Percentiles rank a stretch among this genome's conserved stretches.
phyloP scores from a whole-genome alignment of 2,329 filamentous ascomycete genomes.

The Geoglossum cookeanum region DNA sequence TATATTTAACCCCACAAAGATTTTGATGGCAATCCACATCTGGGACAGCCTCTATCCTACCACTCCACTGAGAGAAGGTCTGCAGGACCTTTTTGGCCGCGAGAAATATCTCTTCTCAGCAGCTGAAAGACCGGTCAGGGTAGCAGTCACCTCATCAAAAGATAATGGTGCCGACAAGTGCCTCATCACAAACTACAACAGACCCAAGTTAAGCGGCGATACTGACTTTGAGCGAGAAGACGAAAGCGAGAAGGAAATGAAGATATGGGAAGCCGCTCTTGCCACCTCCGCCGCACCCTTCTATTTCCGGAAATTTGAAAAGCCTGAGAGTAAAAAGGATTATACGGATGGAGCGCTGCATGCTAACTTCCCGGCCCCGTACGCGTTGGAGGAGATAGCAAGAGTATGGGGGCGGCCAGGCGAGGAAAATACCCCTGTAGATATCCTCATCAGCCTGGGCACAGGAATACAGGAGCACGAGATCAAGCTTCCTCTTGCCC shows the following conservation, averaged over 20 bases:
- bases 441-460: neutral
- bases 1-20: neutral
- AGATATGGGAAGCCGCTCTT: conserved; percentile 12
- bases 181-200: neutral
- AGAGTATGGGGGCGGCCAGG: no score
- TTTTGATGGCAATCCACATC: neutral
- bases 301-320: conserved; percentile 10
- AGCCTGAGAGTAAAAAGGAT: conserved; percentile 4
- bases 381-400: neutral
- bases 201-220: neutral
- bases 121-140: neutral
- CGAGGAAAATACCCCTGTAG: neutral
- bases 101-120: neutral
- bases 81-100: neutral
- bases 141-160: neutral
- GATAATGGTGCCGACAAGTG: neutral
- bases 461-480: neutral
- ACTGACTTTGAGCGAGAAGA: conserved; percentile 8
- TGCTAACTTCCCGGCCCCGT: neutral
- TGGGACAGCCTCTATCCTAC: neutral
- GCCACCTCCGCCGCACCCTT: conserved; percentile 11
- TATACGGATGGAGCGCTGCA: neutral
- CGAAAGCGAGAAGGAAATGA: conserved; percentile 8
- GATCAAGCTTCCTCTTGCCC: neutral
- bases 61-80: neutral